Evolutionary conservation across 1,284 basidiomycete species (phyloP).

Genomic region (Malassezia dermatis): DNA sequence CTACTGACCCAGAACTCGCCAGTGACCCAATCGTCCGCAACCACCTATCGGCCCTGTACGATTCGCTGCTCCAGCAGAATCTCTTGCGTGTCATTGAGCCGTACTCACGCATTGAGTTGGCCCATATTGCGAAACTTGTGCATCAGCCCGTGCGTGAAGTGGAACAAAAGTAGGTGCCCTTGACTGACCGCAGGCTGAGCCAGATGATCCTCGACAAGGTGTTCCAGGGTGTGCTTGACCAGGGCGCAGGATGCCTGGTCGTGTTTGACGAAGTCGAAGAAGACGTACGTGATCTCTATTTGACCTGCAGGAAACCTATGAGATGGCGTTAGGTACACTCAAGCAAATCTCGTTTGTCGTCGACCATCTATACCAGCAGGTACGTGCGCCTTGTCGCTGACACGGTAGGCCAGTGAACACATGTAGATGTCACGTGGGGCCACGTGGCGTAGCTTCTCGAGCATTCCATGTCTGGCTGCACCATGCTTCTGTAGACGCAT

Average conservation of each 20-base stretch:
- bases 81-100: constrained; percentile 87
- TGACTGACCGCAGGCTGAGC: constrained; percentile 57
- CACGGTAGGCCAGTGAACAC: constrained; percentile 11
- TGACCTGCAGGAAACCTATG: constrained; percentile 64
- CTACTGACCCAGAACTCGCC: constrained; percentile 61
- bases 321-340: constrained; percentile 73
- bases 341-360: constrained; percentile 84
- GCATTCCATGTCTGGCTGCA: constrained; percentile 12
- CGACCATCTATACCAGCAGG: constrained; percentile 67
- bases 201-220: constrained; percentile 98
- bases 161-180: constrained; percentile 68
- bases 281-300: constrained; percentile 51
- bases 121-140: constrained; percentile 76
- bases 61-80: constrained; percentile 90
- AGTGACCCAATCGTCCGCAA: constrained; percentile 87
- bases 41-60: constrained; percentile 83
- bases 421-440: constrained; percentile 13
- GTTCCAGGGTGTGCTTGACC: constrained; percentile 85
- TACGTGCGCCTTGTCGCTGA: background rate
- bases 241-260: constrained; percentile 80
- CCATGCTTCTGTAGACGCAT: background rate
- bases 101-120: constrained; percentile 81
- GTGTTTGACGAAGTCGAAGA: constrained; percentile 74
- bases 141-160: constrained; percentile 83
- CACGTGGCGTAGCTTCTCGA: constrained; percentile 18